Evolutionary conservation across 495 filamentous ascomycete genomes (phyloP), one percentile per base, ranked within the genome.

Genomic region (Gamarada debralockiae): DNA sequence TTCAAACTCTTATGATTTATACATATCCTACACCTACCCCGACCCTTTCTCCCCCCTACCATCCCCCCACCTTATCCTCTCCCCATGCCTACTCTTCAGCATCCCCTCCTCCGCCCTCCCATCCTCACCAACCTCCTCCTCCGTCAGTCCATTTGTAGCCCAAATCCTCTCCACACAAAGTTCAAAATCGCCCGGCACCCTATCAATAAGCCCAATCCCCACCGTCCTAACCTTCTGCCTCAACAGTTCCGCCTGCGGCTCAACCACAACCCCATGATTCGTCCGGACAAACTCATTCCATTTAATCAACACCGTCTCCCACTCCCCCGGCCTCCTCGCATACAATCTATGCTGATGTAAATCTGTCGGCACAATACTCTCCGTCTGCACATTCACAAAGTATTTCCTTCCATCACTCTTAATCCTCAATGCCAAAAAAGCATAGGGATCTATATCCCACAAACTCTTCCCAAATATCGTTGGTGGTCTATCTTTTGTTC

Each of bases 311-410:
- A 97, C 79, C 8, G 91, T 95, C 74, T 98, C 91, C 93, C 93
- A 98, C 60, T 90, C 78, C 3, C 91, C 89, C 0, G 85, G 82
- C 31, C 82, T 82, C 65, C 82, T 85, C 15, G 86, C 80, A 68
- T 95, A 95, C 13, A 98, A 65, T 54, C 95, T 76, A 68, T 98
- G 95, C 69, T 98, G 93, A 68, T 97, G 95, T 52, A 98, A 75
- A 69, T 98, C 93, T 3, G 92, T 92, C 29, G 90, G 84, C 41
- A 95, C 86, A 48, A 97, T 81, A 1, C 86, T 86, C 55, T 98
- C 93, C 9, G 90, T 96, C 74, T 97, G 95, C 33, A 98, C 73
- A 67, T 98, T 98, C 44, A 98, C 84, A 45, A 93, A 90, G 70
- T 97, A 98, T 57, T 87, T 85, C 8, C 92, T 73, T 12, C 92